A percentile compares a stretch with the other conserved stretches of the same genome.
Evolutionary conservation across 106 monocot species (phyloP).

Genomic region (Hemerocallis citrina): DNA sequence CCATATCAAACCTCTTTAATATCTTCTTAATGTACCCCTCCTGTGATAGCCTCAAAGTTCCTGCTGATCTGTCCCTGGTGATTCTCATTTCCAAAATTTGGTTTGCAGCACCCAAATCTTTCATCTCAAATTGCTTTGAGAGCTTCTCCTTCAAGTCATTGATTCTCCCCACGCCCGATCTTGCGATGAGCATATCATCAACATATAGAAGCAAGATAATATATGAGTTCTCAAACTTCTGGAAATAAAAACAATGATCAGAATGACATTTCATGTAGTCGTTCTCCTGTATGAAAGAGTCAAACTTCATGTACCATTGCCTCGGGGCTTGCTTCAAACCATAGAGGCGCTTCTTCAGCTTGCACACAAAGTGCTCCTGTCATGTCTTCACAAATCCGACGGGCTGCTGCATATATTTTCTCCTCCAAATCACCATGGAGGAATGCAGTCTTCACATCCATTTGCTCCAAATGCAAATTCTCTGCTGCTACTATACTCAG

Average conservation of each 20-base stretch:
- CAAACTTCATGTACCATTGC: slow-evolving; percentile 6
- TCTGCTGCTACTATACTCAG: neutral
- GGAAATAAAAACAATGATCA: slow-evolving; percentile 2
- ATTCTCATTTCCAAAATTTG: neutral
- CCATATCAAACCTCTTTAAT: neutral
- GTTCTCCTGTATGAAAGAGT: neutral
- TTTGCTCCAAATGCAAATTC: neutral
- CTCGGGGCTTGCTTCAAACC: neutral
- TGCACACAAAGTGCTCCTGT: neutral
- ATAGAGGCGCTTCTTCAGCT: slow-evolving; percentile 5
- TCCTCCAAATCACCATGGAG: neutral
- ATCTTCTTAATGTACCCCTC: neutral
- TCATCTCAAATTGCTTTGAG: neutral
- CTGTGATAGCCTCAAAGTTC: neutral
- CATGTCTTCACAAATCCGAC: neutral
- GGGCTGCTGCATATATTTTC: neutral
- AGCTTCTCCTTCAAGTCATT: neutral
- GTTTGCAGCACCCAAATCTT: neutral
- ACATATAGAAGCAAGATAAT: neutral
- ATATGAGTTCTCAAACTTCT: neutral
- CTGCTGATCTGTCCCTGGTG: neutral
- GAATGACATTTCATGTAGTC: neutral
- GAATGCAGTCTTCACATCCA: neutral
- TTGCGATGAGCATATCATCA: neutral
- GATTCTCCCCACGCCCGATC: neutral